These are phyloP conservation scores for Gossypium gossypioides DNA, from an alignment of 441 rosid species.

Conservation along the genomic window DNA sequence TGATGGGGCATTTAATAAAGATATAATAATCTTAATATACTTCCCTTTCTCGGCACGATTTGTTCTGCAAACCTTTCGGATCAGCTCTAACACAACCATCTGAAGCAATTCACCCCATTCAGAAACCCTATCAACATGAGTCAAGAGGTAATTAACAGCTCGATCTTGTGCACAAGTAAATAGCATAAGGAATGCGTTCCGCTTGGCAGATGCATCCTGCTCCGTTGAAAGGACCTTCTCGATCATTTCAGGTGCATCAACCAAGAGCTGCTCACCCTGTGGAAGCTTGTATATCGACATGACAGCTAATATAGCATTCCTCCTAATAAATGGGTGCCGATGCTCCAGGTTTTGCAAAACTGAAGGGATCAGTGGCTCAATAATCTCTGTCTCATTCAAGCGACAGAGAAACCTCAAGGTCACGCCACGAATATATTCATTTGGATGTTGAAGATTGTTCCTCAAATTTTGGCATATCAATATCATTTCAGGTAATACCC, in stretches of 20 bases:
- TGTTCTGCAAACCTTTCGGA: slow-evolving; percentile 77
- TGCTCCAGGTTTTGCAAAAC: slow-evolving; percentile 63
- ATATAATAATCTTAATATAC: slow-evolving; percentile 75
- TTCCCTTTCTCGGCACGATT: slow-evolving; percentile 70
- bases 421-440: slow-evolving; percentile 77
- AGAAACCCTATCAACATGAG: slow-evolving; percentile 60
- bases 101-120: slow-evolving; percentile 89
- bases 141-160: slow-evolving; percentile 62
- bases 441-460: slow-evolving; percentile 82
- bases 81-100: slow-evolving; percentile 85
- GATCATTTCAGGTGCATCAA: slow-evolving; percentile 60
- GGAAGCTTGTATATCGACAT: slow-evolving; percentile 67
- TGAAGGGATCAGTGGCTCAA: slow-evolving; percentile 77
- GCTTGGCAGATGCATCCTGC: slow-evolving; percentile 67
- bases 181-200: slow-evolving; percentile 92
- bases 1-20: slow-evolving; percentile 73
- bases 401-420: slow-evolving; percentile 73
- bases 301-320: slow-evolving; percentile 70
- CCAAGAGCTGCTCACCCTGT: slow-evolving; percentile 56
- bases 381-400: slow-evolving; percentile 54
- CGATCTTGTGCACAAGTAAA: slow-evolving; percentile 77
- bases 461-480: slow-evolving; percentile 67
- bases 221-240: slow-evolving; percentile 56
- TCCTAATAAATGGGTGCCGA: slow-evolving; percentile 57
- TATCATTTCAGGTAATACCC: slow-evolving; percentile 67